Evolutionary conservation across 2,329 filamentous ascomycete genomes (phyloP).

Genomic region (Talaromyces sp.): DNA sequence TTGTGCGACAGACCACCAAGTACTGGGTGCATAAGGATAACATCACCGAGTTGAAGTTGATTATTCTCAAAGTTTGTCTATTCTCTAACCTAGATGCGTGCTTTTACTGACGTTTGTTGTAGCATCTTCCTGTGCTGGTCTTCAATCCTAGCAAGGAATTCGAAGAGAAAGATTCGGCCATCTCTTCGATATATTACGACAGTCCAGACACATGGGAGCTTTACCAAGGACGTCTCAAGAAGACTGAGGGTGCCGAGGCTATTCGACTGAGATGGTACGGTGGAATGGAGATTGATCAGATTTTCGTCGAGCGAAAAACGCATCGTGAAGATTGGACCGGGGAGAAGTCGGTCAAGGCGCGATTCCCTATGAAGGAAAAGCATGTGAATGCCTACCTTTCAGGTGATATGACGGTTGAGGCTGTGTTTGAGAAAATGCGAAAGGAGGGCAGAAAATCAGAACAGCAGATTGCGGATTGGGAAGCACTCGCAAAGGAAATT

Average conservation of each 20-base stretch:
- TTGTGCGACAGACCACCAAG: slow-evolving; percentile 94
- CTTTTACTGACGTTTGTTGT: slow-evolving; percentile 8
- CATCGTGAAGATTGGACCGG: slow-evolving; percentile 99
- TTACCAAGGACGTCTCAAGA: slow-evolving; percentile 90
- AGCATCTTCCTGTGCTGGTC: slow-evolving; percentile 89
- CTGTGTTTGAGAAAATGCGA: slow-evolving; percentile 93
- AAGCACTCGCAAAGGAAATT: slow-evolving; percentile 83
- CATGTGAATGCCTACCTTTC: slow-evolving; percentile 87
- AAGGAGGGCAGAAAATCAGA: slow-evolving; percentile 92
- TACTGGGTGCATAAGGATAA: slow-evolving; percentile 99
- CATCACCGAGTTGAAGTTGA: slow-evolving; percentile 95
- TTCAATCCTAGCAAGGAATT: slow-evolving; percentile 98
- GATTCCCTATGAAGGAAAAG: slow-evolving; percentile 94
- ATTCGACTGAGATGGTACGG: slow-evolving; percentile 97
- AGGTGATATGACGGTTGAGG: slow-evolving; percentile 76
- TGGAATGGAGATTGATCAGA: slow-evolving; percentile 89
- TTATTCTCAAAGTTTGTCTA: slow-evolving; percentile 70
- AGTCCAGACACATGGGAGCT: slow-evolving; percentile 91
- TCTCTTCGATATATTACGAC: slow-evolving; percentile 98
- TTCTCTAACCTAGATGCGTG: not conserved
- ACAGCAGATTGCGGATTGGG: slow-evolving; percentile 83
- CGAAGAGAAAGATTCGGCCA: slow-evolving; percentile 81
- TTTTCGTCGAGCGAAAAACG: slow-evolving; percentile 96
- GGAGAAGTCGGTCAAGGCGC: slow-evolving; percentile 97
- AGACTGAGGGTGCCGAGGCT: slow-evolving; percentile 94